A percentile compares a stretch with the other conserved stretches of the same genome.
Conservation (phyloP, 345 rosid genomes). For the Boechera divaricarpa region DNA sequence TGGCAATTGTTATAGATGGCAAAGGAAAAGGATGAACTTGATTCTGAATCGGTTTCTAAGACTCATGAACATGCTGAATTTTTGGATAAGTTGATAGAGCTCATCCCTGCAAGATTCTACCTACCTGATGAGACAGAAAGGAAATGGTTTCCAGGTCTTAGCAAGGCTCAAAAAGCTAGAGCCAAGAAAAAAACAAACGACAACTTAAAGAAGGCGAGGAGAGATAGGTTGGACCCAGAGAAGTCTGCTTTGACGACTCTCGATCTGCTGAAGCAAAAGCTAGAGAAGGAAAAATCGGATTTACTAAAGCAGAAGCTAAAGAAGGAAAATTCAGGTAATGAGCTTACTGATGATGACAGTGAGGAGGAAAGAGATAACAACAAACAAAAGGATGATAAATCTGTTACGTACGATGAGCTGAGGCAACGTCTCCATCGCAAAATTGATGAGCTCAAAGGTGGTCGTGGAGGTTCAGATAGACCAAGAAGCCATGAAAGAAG, state of each 20-base stretch:
- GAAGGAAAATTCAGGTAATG: constrained; percentile 53
- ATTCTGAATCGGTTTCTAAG: constrained; percentile 47
- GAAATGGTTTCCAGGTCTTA: constrained; percentile 82
- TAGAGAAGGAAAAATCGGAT: constrained; percentile 64
- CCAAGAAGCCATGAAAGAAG: constrained; percentile 36
- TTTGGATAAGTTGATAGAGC: constrained; percentile 78
- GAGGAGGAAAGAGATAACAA: constrained; percentile 53
- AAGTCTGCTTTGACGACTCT: constrained; percentile 62
- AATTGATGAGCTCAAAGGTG: constrained; percentile 72
- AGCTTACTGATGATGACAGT: constrained; percentile 40
- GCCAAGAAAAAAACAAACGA: constrained; percentile 70
- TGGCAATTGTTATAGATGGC: constrained; percentile 50
- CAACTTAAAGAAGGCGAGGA: constrained; percentile 81
- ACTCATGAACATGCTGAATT: constrained; percentile 60
- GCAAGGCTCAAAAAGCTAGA: constrained; percentile 64
- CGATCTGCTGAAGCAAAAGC: constrained; percentile 64
- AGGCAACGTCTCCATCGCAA: constrained; percentile 66
- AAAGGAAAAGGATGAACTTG: constrained; percentile 49
- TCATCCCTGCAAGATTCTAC: constrained; percentile 90
- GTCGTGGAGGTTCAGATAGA: constrained; percentile 50
- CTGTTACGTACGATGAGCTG: constrained; percentile 79
- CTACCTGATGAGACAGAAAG: constrained; percentile 78
- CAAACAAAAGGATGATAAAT: constrained; percentile 47
- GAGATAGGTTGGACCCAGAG: constrained; percentile 79
- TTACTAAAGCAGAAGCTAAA: constrained; percentile 67